Evolutionary conservation across 805 yeast species (phyloP).

Genomic region (Yamadazyma sp.): DNA sequence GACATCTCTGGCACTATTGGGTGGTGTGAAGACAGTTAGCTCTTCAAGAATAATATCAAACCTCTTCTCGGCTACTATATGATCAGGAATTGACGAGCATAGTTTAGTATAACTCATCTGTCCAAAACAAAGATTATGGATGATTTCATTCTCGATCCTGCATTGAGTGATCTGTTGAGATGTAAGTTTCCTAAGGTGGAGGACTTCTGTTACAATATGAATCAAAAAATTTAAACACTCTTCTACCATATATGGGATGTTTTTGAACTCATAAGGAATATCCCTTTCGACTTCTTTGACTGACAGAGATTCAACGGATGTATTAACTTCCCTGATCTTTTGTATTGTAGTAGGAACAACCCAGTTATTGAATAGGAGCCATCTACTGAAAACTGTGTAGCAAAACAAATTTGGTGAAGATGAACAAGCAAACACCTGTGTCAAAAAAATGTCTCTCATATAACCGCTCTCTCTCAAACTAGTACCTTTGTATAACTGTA

Average conservation of each 20-base stretch:
- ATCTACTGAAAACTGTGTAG: conserved; percentile 59
- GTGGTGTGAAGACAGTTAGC: conserved; percentile 31
- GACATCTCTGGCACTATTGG: conserved; percentile 31
- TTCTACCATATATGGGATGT: conserved; percentile 65
- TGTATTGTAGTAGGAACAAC: conserved; percentile 11
- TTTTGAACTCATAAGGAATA: conserved; percentile 41
- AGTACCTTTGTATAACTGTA: conserved; percentile 72
- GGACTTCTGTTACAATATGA: conserved; percentile 64
- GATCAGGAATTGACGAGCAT: conserved; percentile 69
- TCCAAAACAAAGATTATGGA: conserved; percentile 78
- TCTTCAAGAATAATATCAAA: conserved; percentile 54
- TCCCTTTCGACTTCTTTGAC: not conserved
- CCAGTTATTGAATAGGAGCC: conserved; percentile 54
- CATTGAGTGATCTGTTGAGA: conserved; percentile 48
- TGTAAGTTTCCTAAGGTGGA: conserved; percentile 48
- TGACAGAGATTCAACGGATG: no score
- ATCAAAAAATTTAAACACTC: conserved; percentile 72
- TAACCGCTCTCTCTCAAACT: conserved; percentile 82
- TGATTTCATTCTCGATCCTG: conserved; percentile 64
- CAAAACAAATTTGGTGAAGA: conserved; percentile 54
- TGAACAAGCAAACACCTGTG: conserved; percentile 58
- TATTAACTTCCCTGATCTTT: not conserved
- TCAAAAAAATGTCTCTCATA: conserved; percentile 69
- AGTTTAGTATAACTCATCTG: conserved; percentile 71
- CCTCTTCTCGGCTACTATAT: conserved; percentile 63